phyloP scores from a whole-genome alignment of 116 monocot species.

The Papilionanthe hybrid region DNA sequence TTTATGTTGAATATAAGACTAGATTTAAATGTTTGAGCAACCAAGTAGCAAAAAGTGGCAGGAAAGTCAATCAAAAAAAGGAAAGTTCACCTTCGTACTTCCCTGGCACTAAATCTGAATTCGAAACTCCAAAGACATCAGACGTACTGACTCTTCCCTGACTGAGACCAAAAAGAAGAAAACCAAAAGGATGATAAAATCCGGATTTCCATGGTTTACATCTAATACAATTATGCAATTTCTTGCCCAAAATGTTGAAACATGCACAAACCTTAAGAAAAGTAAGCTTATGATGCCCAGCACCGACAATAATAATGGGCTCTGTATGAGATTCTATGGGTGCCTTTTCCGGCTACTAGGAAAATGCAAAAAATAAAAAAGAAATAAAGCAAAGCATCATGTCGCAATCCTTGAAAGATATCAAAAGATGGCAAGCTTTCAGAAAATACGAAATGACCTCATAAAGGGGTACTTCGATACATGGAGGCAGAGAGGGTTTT shows the following conservation, averaged over 20 bases:
- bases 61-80: background rate
- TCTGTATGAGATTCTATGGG: slow-evolving; percentile 32
- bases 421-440: background rate
- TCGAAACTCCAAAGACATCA: slow-evolving; percentile 79
- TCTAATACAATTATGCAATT: background rate
- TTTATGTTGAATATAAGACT: background rate
- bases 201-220: background rate
- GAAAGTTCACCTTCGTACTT: slow-evolving; percentile 74
- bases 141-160: slow-evolving; percentile 82
- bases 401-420: background rate
- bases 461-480: slow-evolving; percentile 43
- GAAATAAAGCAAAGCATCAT: background rate
- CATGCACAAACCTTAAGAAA: slow-evolving; percentile 52
- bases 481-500: slow-evolving; percentile 32
- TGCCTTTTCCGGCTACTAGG: slow-evolving; percentile 13
- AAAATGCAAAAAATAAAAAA: background rate
- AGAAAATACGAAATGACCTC: slow-evolving; percentile 27
- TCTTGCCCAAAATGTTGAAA: background rate
- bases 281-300: no score
- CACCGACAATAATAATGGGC: slow-evolving; percentile 31
- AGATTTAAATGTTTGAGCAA: background rate
- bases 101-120: slow-evolving; percentile 85
- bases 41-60: background rate
- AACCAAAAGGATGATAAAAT: background rate
- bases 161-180: slow-evolving; percentile 4